Base-by-base conservation (phyloP, 2,329 filamentous ascomycete genomes). In the Pseudogymnoascus verrucosus region DNA sequence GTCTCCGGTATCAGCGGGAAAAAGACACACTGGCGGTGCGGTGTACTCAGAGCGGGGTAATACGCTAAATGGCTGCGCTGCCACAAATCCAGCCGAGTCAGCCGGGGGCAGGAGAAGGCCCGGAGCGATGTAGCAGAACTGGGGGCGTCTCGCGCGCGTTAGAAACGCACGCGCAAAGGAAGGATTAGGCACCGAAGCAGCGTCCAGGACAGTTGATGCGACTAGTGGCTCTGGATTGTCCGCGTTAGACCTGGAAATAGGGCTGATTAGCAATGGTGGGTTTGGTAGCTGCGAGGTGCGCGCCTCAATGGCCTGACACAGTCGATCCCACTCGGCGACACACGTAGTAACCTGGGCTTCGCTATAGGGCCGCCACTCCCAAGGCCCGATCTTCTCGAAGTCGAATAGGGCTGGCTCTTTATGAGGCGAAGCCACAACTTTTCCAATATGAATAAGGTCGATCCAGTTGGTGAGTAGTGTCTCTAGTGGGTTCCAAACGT, bases 351-450 rank as follows among this genome's bases (percentile, higher is more conserved):
- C 68, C 62, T 74, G 71, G 31, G 64, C 64, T 23, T 71, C 69
- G 63, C 71, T 65, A 47, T 76, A 75, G 4, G 73, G 67, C 51
- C 63, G 68, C 71, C 70, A 74, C 31, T 67, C 66, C 73, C 73
- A 76, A 26, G 68, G 68, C 36, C 36, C 36, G 36, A 37, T 37
- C 36, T 37, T 37, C 36, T 37, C 36, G 47, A 72, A 72, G 39
- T 66, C 65, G 67, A 67, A 70, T 23, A 28, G 63, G 44, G 19
- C 65, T 61, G 64, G 66, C 63, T 67, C 66, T 63, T 63, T n/a
- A 28, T 51, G 10, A 51, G 44, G 44, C 44, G 44, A 28, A 21
- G 44, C 44, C n/a, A 65, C 65, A 57, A 68, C 67, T 65, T 68
- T 68, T 37, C 67, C 44, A 51, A 51, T 12, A 12, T 65, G 42